Conservation (phyloP, 345 rosid species). For the Eucalyptus camaldulensis region DNA sequence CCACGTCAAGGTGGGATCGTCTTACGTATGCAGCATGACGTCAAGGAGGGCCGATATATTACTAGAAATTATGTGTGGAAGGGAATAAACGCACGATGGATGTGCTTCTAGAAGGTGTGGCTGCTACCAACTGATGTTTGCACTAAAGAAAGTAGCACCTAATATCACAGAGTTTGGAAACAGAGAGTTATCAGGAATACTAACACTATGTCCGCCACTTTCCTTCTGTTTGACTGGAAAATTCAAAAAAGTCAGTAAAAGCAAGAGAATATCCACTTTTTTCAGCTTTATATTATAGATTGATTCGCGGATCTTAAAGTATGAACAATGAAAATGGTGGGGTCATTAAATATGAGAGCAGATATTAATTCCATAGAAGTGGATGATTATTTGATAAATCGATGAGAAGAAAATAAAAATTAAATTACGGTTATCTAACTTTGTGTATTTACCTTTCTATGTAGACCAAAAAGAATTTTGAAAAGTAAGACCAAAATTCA, state of each 20-base stretch:
- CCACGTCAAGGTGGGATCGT: too few species aligned
- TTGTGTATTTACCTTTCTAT: neutral
- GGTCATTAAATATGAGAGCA: neutral
- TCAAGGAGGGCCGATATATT: neutral
- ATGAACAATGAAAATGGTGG: neutral
- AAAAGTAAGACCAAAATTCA: neutral
- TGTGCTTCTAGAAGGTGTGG: neutral
- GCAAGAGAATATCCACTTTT: neutral
- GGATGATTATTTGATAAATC: neutral
- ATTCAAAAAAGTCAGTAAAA: neutral
- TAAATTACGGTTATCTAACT: neutral
- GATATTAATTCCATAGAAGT: neutral
- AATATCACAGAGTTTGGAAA: neutral
- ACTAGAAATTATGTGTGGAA: neutral
- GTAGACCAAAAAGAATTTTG: neutral
- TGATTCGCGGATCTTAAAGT: neutral
- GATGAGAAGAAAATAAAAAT: accelerated
- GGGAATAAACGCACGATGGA: neutral
- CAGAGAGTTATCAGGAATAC: neutral
- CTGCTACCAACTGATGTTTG: neutral
- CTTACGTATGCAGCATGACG: neutral
- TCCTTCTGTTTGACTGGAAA: neutral
- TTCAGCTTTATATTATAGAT: neutral
- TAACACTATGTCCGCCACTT: accelerated
- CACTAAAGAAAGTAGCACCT: neutral